Percentiles rank a stretch among this genome's conserved stretches.
phyloP scores from a whole-genome alignment of 1,139 yeast species.

The Yamadazyma spencermartinsiae region DNA sequence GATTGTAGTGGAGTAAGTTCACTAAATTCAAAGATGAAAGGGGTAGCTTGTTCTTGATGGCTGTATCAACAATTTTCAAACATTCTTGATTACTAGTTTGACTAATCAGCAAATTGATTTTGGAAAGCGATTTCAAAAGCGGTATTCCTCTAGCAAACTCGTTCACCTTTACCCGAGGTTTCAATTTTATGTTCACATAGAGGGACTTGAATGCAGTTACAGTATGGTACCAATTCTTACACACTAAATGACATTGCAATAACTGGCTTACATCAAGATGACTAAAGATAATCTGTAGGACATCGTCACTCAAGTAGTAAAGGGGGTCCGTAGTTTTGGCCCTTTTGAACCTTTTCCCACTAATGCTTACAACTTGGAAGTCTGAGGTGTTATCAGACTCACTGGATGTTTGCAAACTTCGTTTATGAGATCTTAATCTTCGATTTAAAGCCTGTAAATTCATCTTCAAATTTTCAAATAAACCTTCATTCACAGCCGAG shows the following conservation, averaged over 20 bases:
- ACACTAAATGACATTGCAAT: conserved; percentile 32
- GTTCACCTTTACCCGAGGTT: conserved; percentile 22
- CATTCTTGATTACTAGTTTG: conserved; percentile 27
- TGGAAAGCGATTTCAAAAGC: conserved; percentile 21
- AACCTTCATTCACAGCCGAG: conserved; percentile 25
- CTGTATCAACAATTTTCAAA: conserved; percentile 24
- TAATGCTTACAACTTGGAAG: not conserved
- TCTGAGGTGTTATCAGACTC: not conserved
- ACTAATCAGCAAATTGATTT: conserved; percentile 22
- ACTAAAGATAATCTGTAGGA: conserved; percentile 28
- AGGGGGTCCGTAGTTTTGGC: conserved; percentile 29
- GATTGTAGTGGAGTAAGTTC: conserved; percentile 23
- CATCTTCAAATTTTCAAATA: conserved; percentile 25
- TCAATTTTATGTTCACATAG: conserved; percentile 26
- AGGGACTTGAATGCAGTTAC: conserved; percentile 29
- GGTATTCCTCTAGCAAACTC: conserved; percentile 34
- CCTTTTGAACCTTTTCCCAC: not conserved
- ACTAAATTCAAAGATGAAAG: conserved; percentile 18
- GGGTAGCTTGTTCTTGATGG: conserved; percentile 17
- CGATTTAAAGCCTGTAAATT: conserved; percentile 27
- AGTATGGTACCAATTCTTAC: conserved; percentile 31
- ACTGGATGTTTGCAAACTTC: conserved; percentile 7
- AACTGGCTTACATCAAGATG: conserved; percentile 21
- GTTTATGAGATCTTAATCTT: conserved; percentile 18
- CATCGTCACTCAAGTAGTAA: conserved; percentile 28